Evolutionary conservation across 2,329 filamentous ascomycete genomes (phyloP), one percentile per base, ranked within the genome.

Genomic region (Dactylellina sp.): DNA sequence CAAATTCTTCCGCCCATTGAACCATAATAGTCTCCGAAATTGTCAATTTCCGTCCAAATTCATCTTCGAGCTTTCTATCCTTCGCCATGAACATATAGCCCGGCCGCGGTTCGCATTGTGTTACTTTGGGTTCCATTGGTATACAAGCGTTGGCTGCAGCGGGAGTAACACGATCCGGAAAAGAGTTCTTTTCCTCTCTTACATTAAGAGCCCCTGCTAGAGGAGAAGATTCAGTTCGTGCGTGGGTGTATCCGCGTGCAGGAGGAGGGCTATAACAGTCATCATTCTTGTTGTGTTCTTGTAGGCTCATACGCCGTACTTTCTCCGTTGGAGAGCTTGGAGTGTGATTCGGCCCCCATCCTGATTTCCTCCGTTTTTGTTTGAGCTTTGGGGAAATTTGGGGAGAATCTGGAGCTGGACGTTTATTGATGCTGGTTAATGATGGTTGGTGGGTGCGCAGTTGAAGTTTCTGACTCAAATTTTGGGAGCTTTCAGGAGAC

Each of bases 1-100:
- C 62, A 14, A 7, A 66, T 46, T 66, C 62, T 14, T 66, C 52
- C 2, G 42, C 32, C 62, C 62, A 66, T 35, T 66, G 62, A 18
- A 37, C 18, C 0, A 66, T 11, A 28, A 66, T 9, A 2, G 25
- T 18, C 16, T 66, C 40, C 3, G 5, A 7, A 0, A 52, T 14
- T 9, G 28, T 53, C 2, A 66, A 9, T n/a, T 66, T 66, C 7
- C 50, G 24, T 11, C 32, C 32, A 40, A 57, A 66, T n/a, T 66
- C 62, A 16, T 37, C 62, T 7, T 57, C 50, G 1, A 57, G 42
- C n/a, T 42, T 40, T 5, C 32, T 50, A 11, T 32, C 42, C 12
- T 55, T 32, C 6, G 18, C n/a, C 0, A 37, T 25, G 24, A 18
- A 66, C 2, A 37, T 39, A 16, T 40, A 66, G 7, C 14, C 25